Conservation (phyloP, 495 filamentous ascomycete genomes). For the Elasticomyces elasticus region DNA sequence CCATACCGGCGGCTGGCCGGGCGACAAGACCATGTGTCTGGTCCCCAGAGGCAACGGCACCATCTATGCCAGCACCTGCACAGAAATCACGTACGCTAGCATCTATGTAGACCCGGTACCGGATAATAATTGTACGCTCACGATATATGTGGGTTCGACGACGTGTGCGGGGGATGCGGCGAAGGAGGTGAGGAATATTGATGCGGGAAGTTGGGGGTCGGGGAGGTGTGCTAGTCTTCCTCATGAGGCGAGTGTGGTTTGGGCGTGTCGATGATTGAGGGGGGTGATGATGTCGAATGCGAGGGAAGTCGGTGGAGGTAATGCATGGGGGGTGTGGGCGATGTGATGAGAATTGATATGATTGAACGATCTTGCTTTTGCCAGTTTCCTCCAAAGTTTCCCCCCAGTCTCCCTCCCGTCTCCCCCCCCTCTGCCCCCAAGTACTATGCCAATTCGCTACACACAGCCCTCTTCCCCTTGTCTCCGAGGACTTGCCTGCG, state of each 20-base stretch:
- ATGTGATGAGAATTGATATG: background rate
- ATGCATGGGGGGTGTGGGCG: background rate
- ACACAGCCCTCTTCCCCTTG: too few species aligned
- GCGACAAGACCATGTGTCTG: background rate
- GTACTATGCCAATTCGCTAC: too few species aligned
- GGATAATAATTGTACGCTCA: slow-evolving; percentile 1
- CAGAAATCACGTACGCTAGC: background rate
- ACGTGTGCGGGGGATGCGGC: background rate
- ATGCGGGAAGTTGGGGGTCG: background rate
- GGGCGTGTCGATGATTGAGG: slow-evolving; percentile 4
- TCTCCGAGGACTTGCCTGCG: background rate
- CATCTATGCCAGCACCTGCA: background rate
- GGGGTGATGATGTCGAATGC: background rate
- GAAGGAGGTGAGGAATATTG: background rate
- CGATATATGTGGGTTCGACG: background rate
- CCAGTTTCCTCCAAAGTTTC: too few species aligned
- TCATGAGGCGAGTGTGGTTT: slow-evolving; percentile 6
- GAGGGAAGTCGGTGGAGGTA: background rate
- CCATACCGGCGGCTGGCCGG: background rate
- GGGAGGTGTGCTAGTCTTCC: background rate
- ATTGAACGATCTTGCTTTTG: too few species aligned
- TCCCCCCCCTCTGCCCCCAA: too few species aligned
- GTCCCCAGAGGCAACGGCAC: background rate
- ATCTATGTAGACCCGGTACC: background rate
- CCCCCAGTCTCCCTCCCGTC: too few species aligned